Percentiles rank a stretch among this genome's conserved stretches.
These are phyloP conservation scores for Aspergillus fumigatus DNA, from an alignment of 2,329 filamentous ascomycete genomes.

Conservation along the genomic window DNA sequence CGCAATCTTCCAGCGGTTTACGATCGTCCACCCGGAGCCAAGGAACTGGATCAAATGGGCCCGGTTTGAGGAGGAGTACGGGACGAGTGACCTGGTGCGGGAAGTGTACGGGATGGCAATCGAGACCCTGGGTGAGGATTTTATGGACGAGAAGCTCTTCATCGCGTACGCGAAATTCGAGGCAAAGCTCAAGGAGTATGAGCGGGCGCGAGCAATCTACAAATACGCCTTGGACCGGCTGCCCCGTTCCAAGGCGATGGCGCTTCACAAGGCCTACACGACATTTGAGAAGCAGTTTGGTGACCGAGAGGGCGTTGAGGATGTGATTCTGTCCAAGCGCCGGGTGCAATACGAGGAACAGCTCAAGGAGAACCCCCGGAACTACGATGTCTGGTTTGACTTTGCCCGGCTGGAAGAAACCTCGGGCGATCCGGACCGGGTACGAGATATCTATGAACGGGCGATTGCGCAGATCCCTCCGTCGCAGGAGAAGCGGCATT, in stretches of 20 bases:
- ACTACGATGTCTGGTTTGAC: slow-evolving; percentile 97
- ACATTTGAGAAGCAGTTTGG: slow-evolving; percentile 98
- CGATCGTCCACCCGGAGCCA: slow-evolving; percentile 86
- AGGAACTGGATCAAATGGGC: slow-evolving; percentile 99
- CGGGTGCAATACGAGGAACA: slow-evolving; percentile 91
- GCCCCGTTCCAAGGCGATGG: slow-evolving; percentile 77
- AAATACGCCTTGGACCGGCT: slow-evolving; percentile 93
- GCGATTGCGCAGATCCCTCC: slow-evolving; percentile 94
- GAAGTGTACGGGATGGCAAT: slow-evolving; percentile 88
- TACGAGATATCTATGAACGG: slow-evolving; percentile 89
- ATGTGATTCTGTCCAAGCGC: slow-evolving; percentile 91
- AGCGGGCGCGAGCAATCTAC: slow-evolving; percentile 89
- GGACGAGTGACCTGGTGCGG: slow-evolving; percentile 83
- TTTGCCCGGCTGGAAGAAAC: slow-evolving; percentile 87
- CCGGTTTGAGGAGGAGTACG: slow-evolving; percentile 92
- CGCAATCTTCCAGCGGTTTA: slow-evolving; percentile 84
- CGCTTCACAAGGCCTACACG: slow-evolving; percentile 88
- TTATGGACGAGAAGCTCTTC: slow-evolving; percentile 93
- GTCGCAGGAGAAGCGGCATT: slow-evolving; percentile 93
- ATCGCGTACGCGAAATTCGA: slow-evolving; percentile 95
- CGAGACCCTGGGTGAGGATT: slow-evolving; percentile 86
- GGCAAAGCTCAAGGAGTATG: slow-evolving; percentile 89
- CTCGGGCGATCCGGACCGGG: slow-evolving; percentile 73
- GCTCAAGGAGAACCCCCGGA: slow-evolving; percentile 88
- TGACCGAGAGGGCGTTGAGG: slow-evolving; percentile 86